Base-by-base conservation (phyloP, 495 filamentous ascomycete species). In the Talaromyces adpressus region DNA sequence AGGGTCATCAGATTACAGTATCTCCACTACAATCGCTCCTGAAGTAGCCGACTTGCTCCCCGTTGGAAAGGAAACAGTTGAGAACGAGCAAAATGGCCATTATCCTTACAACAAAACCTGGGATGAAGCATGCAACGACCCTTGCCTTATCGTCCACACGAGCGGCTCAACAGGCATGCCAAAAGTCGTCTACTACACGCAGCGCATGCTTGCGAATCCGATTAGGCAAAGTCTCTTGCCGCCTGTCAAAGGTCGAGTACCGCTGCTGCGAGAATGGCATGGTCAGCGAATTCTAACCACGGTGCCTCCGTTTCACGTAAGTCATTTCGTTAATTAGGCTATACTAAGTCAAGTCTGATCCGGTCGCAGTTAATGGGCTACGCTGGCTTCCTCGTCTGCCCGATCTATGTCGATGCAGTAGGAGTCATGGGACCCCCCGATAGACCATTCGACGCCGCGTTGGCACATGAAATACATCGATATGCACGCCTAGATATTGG, bases 101-200 rank as follows among this genome's bases (percentile, higher is more conserved):
- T 71, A 69, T 53, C 53, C 41, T 9, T 71, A 71, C 45, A 57
- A 47, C 16, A 66, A 66, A 57, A 65, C 54, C 11, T 71, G 67
- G 47, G 57, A 68, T 41, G 45, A 70, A 20, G 69, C 66, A 14
- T 47, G 51, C 9, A 32, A 57, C 22, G 65, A 67, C 32, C 69
- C 69, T n/a, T 68, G 64, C 36, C 34, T 71, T 5, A 45, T 68
- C 12, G 22, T 71, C 52, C 75, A 78, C 49, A 77, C 75, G 5
- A 75, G 74, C 1, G 75, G 74, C 12, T 74, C 74, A 6, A 76
- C 74, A 0, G 73, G 75, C 3, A 59, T 75, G 36, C 74, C 74
- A 1, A 75, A 76, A 61, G 70, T 72, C 3, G 34, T 76, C 34
- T 68, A 63, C 9, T 73, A 67, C 58, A 69, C 63, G 8, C 67